Evolutionary conservation across 2,329 filamentous ascomycete genomes (phyloP), one percentile per base, ranked within the genome.

Genomic region (Penicillium sp.): DNA sequence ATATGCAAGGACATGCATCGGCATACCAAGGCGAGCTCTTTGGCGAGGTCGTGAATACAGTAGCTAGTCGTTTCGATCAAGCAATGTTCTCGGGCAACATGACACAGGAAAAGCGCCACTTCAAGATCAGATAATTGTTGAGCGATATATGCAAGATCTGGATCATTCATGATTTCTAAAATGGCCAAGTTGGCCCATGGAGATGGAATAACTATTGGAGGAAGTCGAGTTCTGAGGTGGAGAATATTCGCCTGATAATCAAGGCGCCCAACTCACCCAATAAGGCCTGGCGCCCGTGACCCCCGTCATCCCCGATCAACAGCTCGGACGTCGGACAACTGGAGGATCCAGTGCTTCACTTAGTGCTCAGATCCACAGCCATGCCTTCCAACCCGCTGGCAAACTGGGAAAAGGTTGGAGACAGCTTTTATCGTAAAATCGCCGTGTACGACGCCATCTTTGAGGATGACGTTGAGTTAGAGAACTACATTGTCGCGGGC

Each of bases 371-470:
- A 28, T 12, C 13, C 25, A 37, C 41, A 50, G 49, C 34, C 59
- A 76, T 76, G 74, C 72, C 73, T 46, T 65, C 69, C 53, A 84
- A 83, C 64, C 80, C 91, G 64, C 89, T 89, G 62, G 87, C 89
- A 63, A 89, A 92, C 71, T 99, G 93, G 93, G 90, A 95, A 77
- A 87, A 83, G 72, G 83, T 97, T 59, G 93, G 89, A 67, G 88
- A 95, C 72, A 86, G 83, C 64, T 97, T 95, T 78, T 99, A 97
- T 76, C 88, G 92, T 70, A 96, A 95, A 76, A 85, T 88, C 49
- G 88, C 92, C 72, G 82, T 95, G 53, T 99, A 97, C 77, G 91
- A 90, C 53, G 87, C 85, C 58, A 82, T 97, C 57, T 99, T 97
- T 70, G 90, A 95, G 72, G 82, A 88, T 66, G 90, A 95, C 67